Evolutionary conservation across 2,329 filamentous ascomycete species (phyloP), one percentile per base, ranked within the genome.

Genomic region (Aureobasidium sp.): DNA sequence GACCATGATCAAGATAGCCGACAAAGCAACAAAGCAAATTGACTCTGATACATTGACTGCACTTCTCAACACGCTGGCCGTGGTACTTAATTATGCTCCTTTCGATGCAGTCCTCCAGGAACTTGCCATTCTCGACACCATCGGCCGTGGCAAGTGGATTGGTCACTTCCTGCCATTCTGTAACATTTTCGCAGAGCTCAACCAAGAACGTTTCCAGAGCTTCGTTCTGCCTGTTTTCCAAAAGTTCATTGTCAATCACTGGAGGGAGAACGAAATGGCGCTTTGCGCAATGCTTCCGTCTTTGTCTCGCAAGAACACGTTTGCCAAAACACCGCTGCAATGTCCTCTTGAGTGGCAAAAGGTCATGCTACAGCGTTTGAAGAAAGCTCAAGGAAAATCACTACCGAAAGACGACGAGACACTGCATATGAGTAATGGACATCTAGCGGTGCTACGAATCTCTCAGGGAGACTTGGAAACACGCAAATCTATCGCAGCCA

Each of bases 121-220:
- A 38, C 81, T 92, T 60, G 81, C 83, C 17, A 74, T 83, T 3
- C 79, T 95, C 47, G 83, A 86, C 35, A 76, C 77, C 3, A 75
- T 95, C 50, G 84, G 83, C 3, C 81, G 81, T 55, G 84, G 87
- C 46, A 80, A 81, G 0, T 80, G 92, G 67, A 83, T 86, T 68
- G 74, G 74, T 55, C 87, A 86, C 77, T 97, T 96, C 71, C 81
- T 97, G 45, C 81, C 85, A 0, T 96, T 97, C 72, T 96, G 90
- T 73, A 86, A 87, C 15, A 86, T 89, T 57, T 86, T 94, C 66
- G 86, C 89, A 0, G 82, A 90, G 58, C 78, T 95, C 37, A 86
- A 91, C 47, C 71, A 81, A 1, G 82, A 86, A 57, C 82, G 89
- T 40, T 99, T 97, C 69, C 82, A 85, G 58, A 86, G 84, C 64